A percentile compares a stretch with the other conserved stretches of the same genome.
Conservation (phyloP, 768 basidiomycete genomes). For the Termitomyces sp. region DNA sequence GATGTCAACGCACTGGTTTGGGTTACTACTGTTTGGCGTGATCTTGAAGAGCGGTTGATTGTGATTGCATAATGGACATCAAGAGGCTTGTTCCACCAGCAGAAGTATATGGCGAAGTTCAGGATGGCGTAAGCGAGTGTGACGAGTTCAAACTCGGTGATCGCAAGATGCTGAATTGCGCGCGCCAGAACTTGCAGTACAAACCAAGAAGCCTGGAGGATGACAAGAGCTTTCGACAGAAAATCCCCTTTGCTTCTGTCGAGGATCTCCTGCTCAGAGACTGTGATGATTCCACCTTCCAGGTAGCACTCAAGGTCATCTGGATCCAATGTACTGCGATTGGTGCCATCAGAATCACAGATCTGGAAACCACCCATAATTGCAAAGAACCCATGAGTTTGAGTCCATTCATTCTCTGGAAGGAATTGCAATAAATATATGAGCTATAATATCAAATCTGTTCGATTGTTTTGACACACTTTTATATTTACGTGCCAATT, state of each 20-base stretch:
- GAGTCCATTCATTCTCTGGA: constrained; percentile 19
- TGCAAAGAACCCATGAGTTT: constrained; percentile 26
- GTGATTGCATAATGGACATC: constrained; percentile 19
- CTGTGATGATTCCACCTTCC: constrained; percentile 1
- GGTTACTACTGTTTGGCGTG: background rate
- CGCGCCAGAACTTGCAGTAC: constrained; percentile 28
- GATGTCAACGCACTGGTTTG: too few species aligned
- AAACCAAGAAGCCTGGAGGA: constrained; percentile 32
- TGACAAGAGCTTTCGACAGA: constrained; percentile 22
- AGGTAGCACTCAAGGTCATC: background rate
- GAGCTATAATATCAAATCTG: too few species aligned
- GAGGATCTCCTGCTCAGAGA: constrained; percentile 22
- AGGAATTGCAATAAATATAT: background rate
- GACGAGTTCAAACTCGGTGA: constrained; percentile 31
- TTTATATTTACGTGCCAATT: constrained; percentile 15
- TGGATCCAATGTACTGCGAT: background rate
- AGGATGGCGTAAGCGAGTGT: constrained; percentile 27
- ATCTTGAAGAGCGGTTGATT: background rate
- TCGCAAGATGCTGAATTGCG: constrained; percentile 15
- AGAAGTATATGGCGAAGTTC: constrained; percentile 26
- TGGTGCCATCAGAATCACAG: background rate
- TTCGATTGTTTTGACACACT: background rate
- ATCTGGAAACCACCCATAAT: constrained; percentile 26
- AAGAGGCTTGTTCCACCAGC: constrained; percentile 38
- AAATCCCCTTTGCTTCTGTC: constrained; percentile 28